A percentile compares a stretch with the other conserved stretches of the same genome.
Evolutionary conservation across 345 rosid genomes (phyloP).

Genomic region (Pseudoturritis turrita): DNA sequence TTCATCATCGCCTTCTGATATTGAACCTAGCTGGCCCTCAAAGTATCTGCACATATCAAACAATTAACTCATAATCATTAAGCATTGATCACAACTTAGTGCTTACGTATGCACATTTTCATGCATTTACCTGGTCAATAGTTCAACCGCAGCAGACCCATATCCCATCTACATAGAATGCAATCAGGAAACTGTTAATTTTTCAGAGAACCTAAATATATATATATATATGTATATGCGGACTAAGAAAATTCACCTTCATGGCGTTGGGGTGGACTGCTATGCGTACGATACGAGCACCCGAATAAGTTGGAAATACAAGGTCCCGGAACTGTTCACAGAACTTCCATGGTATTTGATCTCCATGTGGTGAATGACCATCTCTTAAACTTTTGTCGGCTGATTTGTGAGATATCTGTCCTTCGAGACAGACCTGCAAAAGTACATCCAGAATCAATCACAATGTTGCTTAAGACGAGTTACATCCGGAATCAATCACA

Average conservation of each 20-base stretch:
- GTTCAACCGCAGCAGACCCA: constrained; percentile 91
- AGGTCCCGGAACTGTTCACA: constrained; percentile 76
- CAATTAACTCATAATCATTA: neutral
- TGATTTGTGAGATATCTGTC: constrained; percentile 83
- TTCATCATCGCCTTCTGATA: constrained; percentile 67
- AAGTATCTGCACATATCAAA: constrained; percentile 54
- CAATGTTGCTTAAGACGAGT: neutral
- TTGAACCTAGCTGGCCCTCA: constrained; percentile 77
- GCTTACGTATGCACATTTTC: constrained; percentile 6
- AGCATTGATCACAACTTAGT: constrained; percentile 38
- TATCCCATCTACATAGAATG: constrained; percentile 70
- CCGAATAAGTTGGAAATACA: constrained; percentile 83
- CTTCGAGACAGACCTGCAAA: constrained; percentile 81
- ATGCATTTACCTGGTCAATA: constrained; percentile 63
- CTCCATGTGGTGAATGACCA: constrained; percentile 88
- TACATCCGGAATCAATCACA: constrained; percentile 8
- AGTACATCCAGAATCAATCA: neutral
- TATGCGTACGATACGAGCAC: constrained; percentile 94
- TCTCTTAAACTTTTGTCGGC: constrained; percentile 61
- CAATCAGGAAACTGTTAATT: constrained; percentile 8
- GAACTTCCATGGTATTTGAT: constrained; percentile 98
- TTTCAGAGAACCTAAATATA: constrained; percentile 3
- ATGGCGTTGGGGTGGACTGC: constrained; percentile 96
- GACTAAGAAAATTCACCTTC: constrained; percentile 53
- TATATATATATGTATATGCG: neutral